Base-by-base conservation (phyloP, 176 grass and related monocot species). In the sorghum (Sorghum bicolor) region DNA sequence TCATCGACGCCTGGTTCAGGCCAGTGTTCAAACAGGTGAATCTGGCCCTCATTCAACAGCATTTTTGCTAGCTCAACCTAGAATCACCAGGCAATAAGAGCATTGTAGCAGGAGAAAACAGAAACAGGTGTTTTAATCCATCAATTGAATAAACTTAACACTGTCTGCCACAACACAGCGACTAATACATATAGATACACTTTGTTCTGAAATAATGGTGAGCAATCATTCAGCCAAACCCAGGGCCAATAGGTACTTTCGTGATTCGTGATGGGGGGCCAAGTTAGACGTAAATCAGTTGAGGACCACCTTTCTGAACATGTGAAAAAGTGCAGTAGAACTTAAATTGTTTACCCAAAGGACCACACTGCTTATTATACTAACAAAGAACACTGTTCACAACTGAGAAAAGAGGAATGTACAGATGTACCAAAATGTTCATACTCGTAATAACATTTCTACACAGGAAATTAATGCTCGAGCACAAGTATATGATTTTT, bases 1-100 rank as follows among this genome's bases (percentile, higher is more conserved):
- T 93, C 91, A 19, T 90, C 85, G 22, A 88, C 64, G 71, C 89
- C 91, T 32, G 85, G 90, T 1, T 93, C 89, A 2, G 93, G 63
- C 96, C 96, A 98, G 86, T 93, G 83, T 58, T 90, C 85, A 82
- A 98, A 98, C 36, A 98, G 36, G 87, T 94, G 93, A 2, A 45
- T 86, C 69, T 98, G 96, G 4, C 85, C 89, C 62, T 93, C 85
- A 39, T 64, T 81, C 87, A 98, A 71, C 20, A 98, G 76, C 64
- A 87, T 87, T 80, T 89, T 93, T 26, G 93, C 89, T 81, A 98
- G 89, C 10, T 82, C 83, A 83, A 90, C 74, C 96, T 98, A 60
- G 19, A 78, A 80, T 70, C 57, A 44, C 12, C 47, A 41, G 40
- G 55, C 13, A 76, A 68, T 9, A 74, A 58, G 55, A 79, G 33